phyloP scores from a whole-genome alignment of 2,329 filamentous ascomycete species.

The Nigrospora oryzae region DNA sequence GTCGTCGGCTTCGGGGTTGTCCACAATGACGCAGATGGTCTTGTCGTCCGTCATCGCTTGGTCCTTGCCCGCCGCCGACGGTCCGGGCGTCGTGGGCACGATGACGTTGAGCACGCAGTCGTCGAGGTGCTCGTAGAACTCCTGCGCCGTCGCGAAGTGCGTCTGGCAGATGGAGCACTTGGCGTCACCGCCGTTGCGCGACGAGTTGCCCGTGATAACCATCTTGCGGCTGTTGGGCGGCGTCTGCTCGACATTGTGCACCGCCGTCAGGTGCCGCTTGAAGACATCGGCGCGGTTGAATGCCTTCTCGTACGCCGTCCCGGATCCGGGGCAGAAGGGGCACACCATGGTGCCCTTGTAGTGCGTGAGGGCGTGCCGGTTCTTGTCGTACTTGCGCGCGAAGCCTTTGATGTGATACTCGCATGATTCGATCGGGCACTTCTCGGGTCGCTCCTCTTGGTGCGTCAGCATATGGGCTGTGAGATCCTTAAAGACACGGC shows the following conservation, averaged over 20 bases:
- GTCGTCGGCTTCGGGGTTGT: conserved; percentile 3
- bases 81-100: conserved; percentile 34
- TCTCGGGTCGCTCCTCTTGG: conserved; percentile 82
- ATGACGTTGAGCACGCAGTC: conserved; percentile 54
- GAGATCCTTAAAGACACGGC: conserved; percentile 80
- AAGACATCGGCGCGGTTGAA: conserved; percentile 95
- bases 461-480: conserved; percentile 95
- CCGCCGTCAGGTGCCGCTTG: conserved; percentile 84
- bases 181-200: conserved; percentile 49
- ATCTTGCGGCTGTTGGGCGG: conserved; percentile 85
- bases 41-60: conserved; percentile 12
- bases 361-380: conserved; percentile 85
- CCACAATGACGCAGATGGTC: background rate
- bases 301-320: conserved; percentile 83
- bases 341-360: conserved; percentile 98
- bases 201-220: conserved; percentile 20
- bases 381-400: conserved; percentile 93
- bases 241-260: conserved; percentile 88
- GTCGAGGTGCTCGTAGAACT: conserved; percentile 94
- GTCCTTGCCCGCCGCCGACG: conserved; percentile 14
- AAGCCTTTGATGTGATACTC: conserved; percentile 92
- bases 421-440: conserved; percentile 87
- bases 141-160: conserved; percentile 75
- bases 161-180: conserved; percentile 86
- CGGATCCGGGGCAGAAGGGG: conserved; percentile 85